Base-by-base conservation (phyloP, 2,329 filamentous ascomycete genomes). In the Diaporthe batatas region DNA sequence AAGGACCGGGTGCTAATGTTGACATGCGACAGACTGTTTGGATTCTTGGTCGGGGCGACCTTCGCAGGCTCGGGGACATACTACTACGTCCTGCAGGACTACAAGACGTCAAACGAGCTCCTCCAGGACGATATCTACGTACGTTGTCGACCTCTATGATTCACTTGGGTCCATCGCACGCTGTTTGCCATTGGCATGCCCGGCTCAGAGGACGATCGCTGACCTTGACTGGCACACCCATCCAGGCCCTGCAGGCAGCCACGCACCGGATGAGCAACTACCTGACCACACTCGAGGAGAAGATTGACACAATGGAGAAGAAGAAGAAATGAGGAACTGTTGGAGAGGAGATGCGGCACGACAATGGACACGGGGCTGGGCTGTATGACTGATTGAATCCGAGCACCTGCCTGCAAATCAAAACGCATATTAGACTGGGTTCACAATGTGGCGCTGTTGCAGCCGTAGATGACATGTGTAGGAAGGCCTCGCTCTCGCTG, bases 51-150 rank as follows among this genome's bases (percentile, higher is more conserved):
- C 76, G 96, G 96, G 76, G 91, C 93, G 75, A 92, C 93, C 59
- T 86, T 94, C 68, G 92, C 95, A 57, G 95, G 94, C 79, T 90
- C 89, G 68, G 92, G 91, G 73, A 93, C 97, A 78, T 98, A 98
- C 86, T 95, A 94, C 82, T 98, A 98, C 83, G 90, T 98, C 77
- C 86, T 98, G 78, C 91, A 96, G 81, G 95, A 98, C 83, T 98
- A 98, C 87, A 94, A 95, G 85, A 88, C 95, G 55, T 94, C 94
- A 77, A 98, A 98, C 86, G 94, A 97, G 84, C 89, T 98, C 80
- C 86, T 98, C 84, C 96, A 92, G 74, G 95, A 98, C 84, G 96
- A 98, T 84, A 98, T 98, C 82, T 96, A 96, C 84, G 96, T 98
- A 89, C 83, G 94, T 92, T 77, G 80, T 77, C 83, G 79, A 81